Evolutionary conservation across 176 grass and related monocot species (phyloP), one percentile per base, ranked within the genome.

Genomic region (Themeda triandra): DNA sequence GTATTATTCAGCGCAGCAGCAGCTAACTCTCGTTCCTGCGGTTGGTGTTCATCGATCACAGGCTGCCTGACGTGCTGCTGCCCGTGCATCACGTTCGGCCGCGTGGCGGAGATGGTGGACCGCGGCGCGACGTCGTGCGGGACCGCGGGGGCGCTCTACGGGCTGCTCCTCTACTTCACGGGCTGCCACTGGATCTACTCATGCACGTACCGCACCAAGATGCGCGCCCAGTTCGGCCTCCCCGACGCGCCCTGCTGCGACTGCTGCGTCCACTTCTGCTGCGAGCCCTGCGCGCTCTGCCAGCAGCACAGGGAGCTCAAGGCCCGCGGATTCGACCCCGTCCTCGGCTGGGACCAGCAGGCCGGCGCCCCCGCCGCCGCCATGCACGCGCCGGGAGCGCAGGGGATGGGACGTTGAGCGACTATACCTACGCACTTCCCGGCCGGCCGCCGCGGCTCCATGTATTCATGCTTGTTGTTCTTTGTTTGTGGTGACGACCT

Each of bases 11-110:
- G n/a, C n/a, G n/a, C n/a, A n/a, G n/a, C n/a, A n/a, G n/a, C n/a
- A n/a, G n/a, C n/a, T n/a, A n/a, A n/a, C n/a, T n/a, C n/a, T n/a
- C n/a, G n/a, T n/a, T n/a, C n/a, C n/a, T n/a, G n/a, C n/a, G n/a
- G n/a, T n/a, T n/a, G n/a, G n/a, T n/a, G n/a, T n/a, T n/a, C n/a
- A n/a, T n/a, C n/a, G n/a, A n/a, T n/a, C n/a, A n/a, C n/a, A n/a
- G n/a, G n/a, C 39, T 96, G 86, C 78, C 3, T 93, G 63, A 92
- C 94, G 6, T 93, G 32, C 5, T 97, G 87, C 11, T 97, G 89
- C 84, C 94, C 89, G 3, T 97, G 89, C 84, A 76, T 97, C 66
- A 92, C 89, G 6, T 93, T 97, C 67, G 94, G 89, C 6, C 75
- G 78, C 14, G 21, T 93, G 4, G 94, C 94, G 23, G 94, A 97